These are phyloP conservation scores for Yamadazyma dendronema DNA, from an alignment of 1,139 yeast species.

Conservation along the genomic window DNA sequence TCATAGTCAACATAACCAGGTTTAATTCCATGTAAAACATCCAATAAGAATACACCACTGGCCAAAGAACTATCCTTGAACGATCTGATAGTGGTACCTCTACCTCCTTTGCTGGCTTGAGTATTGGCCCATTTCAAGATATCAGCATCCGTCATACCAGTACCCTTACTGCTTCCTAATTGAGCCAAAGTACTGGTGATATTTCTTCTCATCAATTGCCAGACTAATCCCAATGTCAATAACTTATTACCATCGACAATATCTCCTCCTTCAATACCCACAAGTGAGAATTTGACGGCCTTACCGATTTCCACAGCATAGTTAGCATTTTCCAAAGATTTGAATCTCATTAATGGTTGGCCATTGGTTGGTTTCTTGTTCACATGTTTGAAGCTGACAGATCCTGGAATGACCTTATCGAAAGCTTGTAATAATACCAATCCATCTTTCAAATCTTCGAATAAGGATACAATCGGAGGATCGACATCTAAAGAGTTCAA, in stretches of 20 bases:
- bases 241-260: conserved; percentile 92
- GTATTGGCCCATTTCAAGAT: conserved; percentile 93
- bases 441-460: conserved; percentile 96
- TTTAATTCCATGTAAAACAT: conserved; percentile 87
- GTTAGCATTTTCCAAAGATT: conserved; percentile 93
- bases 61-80: conserved; percentile 80
- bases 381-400: conserved; percentile 75
- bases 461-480: conserved; percentile 87
- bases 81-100: conserved; percentile 64
- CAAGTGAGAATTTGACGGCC: conserved; percentile 86
- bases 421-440: conserved; percentile 85
- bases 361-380: conserved; percentile 80
- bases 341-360: conserved; percentile 76
- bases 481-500: conserved; percentile 93
- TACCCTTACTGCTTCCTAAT: conserved; percentile 57
- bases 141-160: conserved; percentile 70
- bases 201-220: conserved; percentile 99
- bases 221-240: conserved; percentile 89
- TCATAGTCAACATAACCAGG: conserved; percentile 98
- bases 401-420: conserved; percentile 93
- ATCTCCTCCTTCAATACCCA: conserved; percentile 98
- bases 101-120: conserved; percentile 83
- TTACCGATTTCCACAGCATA: conserved; percentile 96
- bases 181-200: conserved; percentile 79
- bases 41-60: conserved; percentile 78